Conservation (phyloP, 2,329 filamentous ascomycete species). For the Botrytis elliptica region DNA sequence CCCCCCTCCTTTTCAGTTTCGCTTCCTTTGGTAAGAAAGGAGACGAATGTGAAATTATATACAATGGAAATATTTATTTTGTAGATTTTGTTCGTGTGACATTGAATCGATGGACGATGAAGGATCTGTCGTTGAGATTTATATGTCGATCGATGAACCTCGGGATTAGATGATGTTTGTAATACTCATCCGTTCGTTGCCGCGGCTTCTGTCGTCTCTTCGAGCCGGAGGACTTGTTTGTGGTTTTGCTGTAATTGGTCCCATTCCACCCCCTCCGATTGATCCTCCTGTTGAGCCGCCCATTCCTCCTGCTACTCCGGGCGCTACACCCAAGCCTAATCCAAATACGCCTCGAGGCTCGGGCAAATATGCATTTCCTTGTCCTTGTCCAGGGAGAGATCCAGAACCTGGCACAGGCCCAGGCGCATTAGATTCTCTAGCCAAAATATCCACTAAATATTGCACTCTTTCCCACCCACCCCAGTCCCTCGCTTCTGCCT, state of each 20-base stretch:
- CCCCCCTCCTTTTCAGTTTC: not conserved
- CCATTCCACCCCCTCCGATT: not conserved
- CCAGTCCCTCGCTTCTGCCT: slow-evolving; percentile 66
- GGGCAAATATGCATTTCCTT: not conserved
- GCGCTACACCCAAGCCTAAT: slow-evolving; percentile 16
- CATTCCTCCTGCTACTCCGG: not conserved
- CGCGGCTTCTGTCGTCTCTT: slow-evolving; percentile 22
- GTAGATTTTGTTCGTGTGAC: not conserved
- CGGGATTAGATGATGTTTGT: slow-evolving; percentile 34
- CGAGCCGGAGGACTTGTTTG: not conserved
- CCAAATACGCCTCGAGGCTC: not conserved
- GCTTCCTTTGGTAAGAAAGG: not conserved
- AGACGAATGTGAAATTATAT: not conserved
- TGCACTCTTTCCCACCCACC: slow-evolving; percentile 78
- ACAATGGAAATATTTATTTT: not conserved
- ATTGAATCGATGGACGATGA: not conserved
- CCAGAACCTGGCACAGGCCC: not conserved
- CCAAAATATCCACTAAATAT: slow-evolving; percentile 55
- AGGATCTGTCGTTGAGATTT: not conserved
- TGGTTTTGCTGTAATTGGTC: not conserved
- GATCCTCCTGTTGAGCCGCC: not conserved
- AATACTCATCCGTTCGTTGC: slow-evolving; percentile 37
- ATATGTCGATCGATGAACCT: not conserved
- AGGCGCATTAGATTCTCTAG: slow-evolving; percentile 34
- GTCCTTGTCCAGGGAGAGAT: not conserved